Base-by-base conservation (phyloP, 2,329 filamentous ascomycete genomes). In the Sporothrix variecibatus region DNA sequence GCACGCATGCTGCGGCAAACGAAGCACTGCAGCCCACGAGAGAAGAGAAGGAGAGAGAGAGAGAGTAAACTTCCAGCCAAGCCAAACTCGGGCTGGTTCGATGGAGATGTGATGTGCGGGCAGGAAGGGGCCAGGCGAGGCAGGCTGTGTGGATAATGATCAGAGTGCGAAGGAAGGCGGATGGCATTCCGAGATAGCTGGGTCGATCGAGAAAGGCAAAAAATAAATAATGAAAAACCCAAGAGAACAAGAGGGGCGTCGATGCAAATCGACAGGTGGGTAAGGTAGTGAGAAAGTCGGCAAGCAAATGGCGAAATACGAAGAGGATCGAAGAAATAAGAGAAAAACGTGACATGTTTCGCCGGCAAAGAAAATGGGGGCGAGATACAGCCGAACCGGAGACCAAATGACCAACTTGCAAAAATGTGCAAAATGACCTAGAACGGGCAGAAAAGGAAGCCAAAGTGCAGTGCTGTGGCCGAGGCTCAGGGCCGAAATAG, bases 401-500 rank as follows among this genome's bases (percentile, higher is more conserved):
- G 26, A 34, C 43, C 28, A 28, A 26, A 26, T 15, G 28, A 38
- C 26, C 8, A 62, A 62, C 12, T 31, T 28, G 58, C 15, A 12
- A 3, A 51, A 28, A 51, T 4, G 15, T 31, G 40, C 43, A 51
- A 68, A 68, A 68, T 68, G 65, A 68, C 65, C 65, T 68, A 68
- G 46, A 69, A 70, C 46, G 49, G 65, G 67, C 31, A 53, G 23
- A 58, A 71, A 71, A 71, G 23, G 69, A 71, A 58, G 69, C 53
- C 51, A 60, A 60, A 71, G 38, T 58, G 68, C 38, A 46, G 53
- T 34, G 23, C 53, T 71, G 69, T 46, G n/a, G 53, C 69, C 53
- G 51, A 71, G 69, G 51, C 69, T 71, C 53, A 60, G 51, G 53
- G 69, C 69, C 69, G 53, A 46, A 60, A 60, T 60, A 60, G 69